A percentile compares a stretch with the other conserved stretches of the same genome.
These are phyloP conservation scores for Pinus tabuliformis DNA, from an alignment of 75 land plant species.

Conservation along the genomic window DNA sequence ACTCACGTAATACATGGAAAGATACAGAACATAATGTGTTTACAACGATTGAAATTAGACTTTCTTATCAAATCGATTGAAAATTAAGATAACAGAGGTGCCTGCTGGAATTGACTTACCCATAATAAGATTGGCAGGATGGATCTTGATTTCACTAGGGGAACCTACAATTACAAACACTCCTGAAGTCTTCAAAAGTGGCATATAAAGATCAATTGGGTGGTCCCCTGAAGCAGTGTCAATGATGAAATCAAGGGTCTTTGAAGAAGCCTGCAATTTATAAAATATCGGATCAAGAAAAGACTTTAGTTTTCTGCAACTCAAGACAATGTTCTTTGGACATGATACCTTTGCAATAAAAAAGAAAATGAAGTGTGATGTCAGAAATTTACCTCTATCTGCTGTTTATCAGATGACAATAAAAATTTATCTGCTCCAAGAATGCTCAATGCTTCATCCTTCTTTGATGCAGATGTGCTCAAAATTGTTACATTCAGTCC, in stretches of 20 bases:
- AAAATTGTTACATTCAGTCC: slow-evolving; percentile 79
- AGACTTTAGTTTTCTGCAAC: background rate
- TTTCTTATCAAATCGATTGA: background rate
- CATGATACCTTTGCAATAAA: background rate
- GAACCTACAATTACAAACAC: slow-evolving; percentile 64
- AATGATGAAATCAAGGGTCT: slow-evolving; percentile 72
- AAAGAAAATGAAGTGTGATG: background rate
- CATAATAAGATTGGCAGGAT: slow-evolving; percentile 35
- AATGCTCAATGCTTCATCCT: slow-evolving; percentile 59
- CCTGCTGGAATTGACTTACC: slow-evolving; percentile 33
- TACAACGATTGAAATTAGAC: background rate
- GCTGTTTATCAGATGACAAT: slow-evolving; percentile 62
- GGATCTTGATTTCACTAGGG: slow-evolving; percentile 59
- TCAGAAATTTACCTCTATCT: slow-evolving; percentile 57
- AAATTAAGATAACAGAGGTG: background rate
- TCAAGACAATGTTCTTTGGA: background rate
- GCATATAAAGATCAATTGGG: slow-evolving; percentile 71
- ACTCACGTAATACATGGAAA: background rate
- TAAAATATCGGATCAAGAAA: background rate
- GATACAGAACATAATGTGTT: background rate
- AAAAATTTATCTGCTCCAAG: slow-evolving; percentile 89
- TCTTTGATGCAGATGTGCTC: slow-evolving; percentile 78
- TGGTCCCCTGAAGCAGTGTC: slow-evolving; percentile 83
- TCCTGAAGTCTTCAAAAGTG: slow-evolving; percentile 66
- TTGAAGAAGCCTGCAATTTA: slow-evolving; percentile 1